A percentile compares a stretch with the other conserved stretches of the same genome.
Evolutionary conservation across 345 rosid genomes (phyloP).

Genomic region (Lepidium didymum): DNA sequence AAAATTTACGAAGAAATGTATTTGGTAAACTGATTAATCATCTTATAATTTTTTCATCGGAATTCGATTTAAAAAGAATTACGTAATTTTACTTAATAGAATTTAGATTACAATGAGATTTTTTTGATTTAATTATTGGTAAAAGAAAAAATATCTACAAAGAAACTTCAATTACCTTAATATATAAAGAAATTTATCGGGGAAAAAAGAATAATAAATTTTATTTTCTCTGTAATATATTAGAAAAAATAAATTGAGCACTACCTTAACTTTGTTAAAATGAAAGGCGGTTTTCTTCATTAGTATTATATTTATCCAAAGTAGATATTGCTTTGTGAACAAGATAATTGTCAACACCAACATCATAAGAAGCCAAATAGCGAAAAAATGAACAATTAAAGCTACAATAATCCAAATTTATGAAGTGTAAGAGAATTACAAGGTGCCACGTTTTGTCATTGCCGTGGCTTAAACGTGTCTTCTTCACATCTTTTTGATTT

Average conservation of each 20-base stretch:
- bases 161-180: too few relatives aligned
- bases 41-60: too few relatives aligned
- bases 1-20: too few relatives aligned
- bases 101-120: too few relatives aligned
- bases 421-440: conserved; percentile 23
- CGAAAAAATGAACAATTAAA: background rate
- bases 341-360: conserved; percentile 27
- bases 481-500: conserved; percentile 24
- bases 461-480: conserved; percentile 30
- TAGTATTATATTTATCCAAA: conserved; percentile 15
- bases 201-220: too few relatives aligned
- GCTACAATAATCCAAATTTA: conserved; percentile 15
- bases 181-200: too few relatives aligned
- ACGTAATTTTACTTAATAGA: too few relatives aligned
- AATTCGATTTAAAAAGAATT: too few relatives aligned
- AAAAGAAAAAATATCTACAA: too few relatives aligned
- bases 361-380: conserved; percentile 10
- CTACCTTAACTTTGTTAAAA: background rate
- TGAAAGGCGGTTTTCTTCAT: background rate
- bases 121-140: too few relatives aligned
- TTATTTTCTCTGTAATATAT: background rate
- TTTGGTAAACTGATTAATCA: too few relatives aligned
- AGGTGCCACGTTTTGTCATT: conserved; percentile 27
- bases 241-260: background rate
- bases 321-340: conserved; percentile 26